A percentile compares a stretch with the other conserved stretches of the same genome.
Conservation (phyloP, 306 rosid genomes). For the Gynostemma pentaphyllum region DNA sequence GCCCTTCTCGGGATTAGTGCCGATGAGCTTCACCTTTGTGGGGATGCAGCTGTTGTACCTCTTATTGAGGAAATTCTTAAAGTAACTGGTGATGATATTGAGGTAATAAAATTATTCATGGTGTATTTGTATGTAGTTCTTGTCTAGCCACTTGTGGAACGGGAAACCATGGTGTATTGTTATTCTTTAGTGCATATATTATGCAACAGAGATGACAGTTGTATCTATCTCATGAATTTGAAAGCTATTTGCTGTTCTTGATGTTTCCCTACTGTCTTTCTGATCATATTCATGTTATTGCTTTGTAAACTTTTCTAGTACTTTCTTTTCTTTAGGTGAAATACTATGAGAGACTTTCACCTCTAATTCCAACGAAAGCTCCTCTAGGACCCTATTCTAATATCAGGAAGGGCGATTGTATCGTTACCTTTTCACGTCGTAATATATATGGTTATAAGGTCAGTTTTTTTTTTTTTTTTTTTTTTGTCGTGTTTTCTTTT, state of each 20-base stretch:
- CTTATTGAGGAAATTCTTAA: conserved; percentile 70
- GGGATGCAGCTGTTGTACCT: conserved; percentile 85
- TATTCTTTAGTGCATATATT: not conserved
- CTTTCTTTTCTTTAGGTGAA: conserved; percentile 42
- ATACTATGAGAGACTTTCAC: conserved; percentile 70
- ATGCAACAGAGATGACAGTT: not conserved
- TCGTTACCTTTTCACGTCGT: conserved; percentile 75
- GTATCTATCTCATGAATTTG: not conserved
- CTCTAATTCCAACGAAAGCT: conserved; percentile 57
- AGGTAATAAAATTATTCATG: conserved; percentile 37
- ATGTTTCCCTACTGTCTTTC: not conserved
- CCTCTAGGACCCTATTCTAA: conserved; percentile 75
- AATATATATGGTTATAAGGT: conserved; percentile 67
- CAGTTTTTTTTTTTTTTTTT: conserved; percentile 10
- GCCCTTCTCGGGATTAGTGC: conserved; percentile 86
- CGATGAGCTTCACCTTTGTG: conserved; percentile 92
- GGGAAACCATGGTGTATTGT: not conserved
- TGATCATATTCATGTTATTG: conserved; percentile 12
- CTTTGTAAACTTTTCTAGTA: not conserved
- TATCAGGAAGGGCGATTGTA: conserved; percentile 68
- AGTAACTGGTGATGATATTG: conserved; percentile 67
- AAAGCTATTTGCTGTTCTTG: not conserved
- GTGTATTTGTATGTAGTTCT: not conserved
- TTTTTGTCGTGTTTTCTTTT: too few relatives aligned
- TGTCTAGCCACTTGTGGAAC: not conserved